Conservation (phyloP, 2,329 filamentous ascomycete genomes). For the Epichloe festucae region DNA sequence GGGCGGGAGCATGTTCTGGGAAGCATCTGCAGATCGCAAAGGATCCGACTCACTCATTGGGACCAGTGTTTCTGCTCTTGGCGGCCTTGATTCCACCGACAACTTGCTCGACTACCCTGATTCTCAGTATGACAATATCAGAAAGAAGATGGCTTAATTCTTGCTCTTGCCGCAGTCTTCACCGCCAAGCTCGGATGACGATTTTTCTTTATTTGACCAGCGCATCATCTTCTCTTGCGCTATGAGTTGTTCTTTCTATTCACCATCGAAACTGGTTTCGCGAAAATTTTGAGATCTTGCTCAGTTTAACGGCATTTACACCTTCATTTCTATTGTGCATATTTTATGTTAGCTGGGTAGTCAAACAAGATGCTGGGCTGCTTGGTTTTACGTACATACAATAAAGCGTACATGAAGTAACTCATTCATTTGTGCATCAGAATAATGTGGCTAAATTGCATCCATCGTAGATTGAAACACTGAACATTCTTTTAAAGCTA, state of each 20-base stretch:
- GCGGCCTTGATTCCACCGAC: conserved; percentile 28
- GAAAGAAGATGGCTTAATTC: conserved; percentile 12
- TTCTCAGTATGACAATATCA: conserved; percentile 44
- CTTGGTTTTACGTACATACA: neutral
- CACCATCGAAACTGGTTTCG: neutral
- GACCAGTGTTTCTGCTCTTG: conserved; percentile 28
- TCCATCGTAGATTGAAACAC: neutral
- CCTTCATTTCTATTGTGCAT: neutral
- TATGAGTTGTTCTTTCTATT: neutral
- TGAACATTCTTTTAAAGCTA: too few relatives aligned
- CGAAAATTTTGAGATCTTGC: neutral
- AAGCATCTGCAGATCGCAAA: conserved; percentile 55
- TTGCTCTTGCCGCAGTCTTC: neutral
- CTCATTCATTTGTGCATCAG: neutral
- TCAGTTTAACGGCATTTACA: neutral
- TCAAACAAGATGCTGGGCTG: neutral
- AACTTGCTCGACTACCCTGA: conserved; percentile 40
- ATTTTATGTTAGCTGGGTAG: neutral
- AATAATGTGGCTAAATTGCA: neutral
- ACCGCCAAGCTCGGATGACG: neutral
- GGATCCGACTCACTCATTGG: conserved; percentile 47
- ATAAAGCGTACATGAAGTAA: neutral
- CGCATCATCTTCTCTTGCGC: neutral
- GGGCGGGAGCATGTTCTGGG: conserved; percentile 79
- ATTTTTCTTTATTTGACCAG: neutral